Evolutionary conservation across 2,329 filamentous ascomycete genomes (phyloP).

Genomic region (Zarea fungicola): DNA sequence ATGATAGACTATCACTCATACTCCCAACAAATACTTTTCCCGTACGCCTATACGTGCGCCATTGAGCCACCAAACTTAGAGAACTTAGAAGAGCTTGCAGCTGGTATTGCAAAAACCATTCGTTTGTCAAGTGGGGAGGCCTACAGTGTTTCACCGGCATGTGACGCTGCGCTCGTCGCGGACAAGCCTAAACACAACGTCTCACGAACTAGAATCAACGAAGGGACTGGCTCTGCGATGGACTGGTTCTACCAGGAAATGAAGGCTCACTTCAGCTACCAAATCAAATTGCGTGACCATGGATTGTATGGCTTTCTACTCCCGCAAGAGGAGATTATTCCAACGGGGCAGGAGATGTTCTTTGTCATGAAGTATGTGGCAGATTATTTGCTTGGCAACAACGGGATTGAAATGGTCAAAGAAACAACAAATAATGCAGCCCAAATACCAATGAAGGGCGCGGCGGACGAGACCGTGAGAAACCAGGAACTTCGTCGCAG

Average conservation of each 20-base stretch:
- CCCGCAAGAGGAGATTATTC: conserved; percentile 79
- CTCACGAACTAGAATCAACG: conserved; percentile 53
- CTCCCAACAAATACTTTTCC: conserved; percentile 90
- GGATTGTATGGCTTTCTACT: conserved; percentile 92
- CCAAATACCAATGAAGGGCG: too few relatives aligned
- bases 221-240: conserved; percentile 76
- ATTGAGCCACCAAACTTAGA: conserved; percentile 78
- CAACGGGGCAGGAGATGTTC: conserved; percentile 82
- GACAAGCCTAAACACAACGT: conserved; percentile 20
- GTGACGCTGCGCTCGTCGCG: conserved; percentile 63
- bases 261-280: conserved; percentile 77
- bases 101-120: conserved; percentile 85
- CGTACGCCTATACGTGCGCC: conserved; percentile 80
- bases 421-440: not conserved
- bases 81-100: conserved; percentile 83
- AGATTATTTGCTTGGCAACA: conserved; percentile 68
- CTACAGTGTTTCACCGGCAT: conserved; percentile 78
- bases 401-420: conserved; percentile 50
- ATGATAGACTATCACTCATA: conserved; percentile 92
- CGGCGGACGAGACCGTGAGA: not conserved
- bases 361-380: conserved; percentile 80
- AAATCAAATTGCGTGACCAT: conserved; percentile 89
- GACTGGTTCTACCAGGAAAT: conserved; percentile 96
- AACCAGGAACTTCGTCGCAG: conserved; percentile 10
- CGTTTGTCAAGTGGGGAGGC: conserved; percentile 69